These are phyloP conservation scores for Vaccinium darrowii DNA, from an alignment of 148 eudicot genomes.

Conservation along the genomic window DNA sequence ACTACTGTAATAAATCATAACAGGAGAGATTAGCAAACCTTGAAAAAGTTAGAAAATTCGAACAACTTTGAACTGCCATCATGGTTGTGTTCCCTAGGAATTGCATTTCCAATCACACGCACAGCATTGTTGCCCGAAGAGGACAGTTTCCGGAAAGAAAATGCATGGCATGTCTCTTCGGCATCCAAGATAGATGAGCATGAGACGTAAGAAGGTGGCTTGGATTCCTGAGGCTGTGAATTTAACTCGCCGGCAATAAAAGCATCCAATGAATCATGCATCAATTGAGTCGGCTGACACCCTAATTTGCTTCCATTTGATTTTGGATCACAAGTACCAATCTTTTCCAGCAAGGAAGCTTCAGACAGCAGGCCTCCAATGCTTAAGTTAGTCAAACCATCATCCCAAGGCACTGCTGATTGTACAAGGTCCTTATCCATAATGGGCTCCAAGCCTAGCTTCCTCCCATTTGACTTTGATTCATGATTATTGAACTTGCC, in stretches of 20 bases:
- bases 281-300: conserved; percentile 27
- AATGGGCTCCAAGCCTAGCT: conserved; percentile 13
- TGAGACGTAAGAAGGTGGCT: conserved; percentile 27
- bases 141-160: conserved; percentile 46
- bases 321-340: conserved; percentile 20
- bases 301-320: conserved; percentile 31
- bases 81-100: conserved; percentile 26
- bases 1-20: neutral
- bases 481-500: conserved; percentile 22
- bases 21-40: conserved; percentile 37
- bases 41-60: conserved; percentile 29
- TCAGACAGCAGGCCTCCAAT: conserved; percentile 79
- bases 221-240: conserved; percentile 32
- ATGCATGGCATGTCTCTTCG: conserved; percentile 86
- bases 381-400: conserved; percentile 48
- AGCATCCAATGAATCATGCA: conserved; percentile 52
- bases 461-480: conserved; percentile 16
- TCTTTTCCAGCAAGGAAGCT: conserved; percentile 56
- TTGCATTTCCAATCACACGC: conserved; percentile 32
- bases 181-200: conserved; percentile 58
- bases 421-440: conserved; percentile 17
- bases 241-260: conserved; percentile 34
- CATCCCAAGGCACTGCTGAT: conserved; percentile 34
- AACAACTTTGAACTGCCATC: conserved; percentile 30
- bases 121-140: conserved; percentile 30